Percentiles rank a stretch among this genome's conserved stretches.
Evolutionary conservation across 1,139 yeast genomes (phyloP).

Genomic region (Geotrichum klebahnii): DNA sequence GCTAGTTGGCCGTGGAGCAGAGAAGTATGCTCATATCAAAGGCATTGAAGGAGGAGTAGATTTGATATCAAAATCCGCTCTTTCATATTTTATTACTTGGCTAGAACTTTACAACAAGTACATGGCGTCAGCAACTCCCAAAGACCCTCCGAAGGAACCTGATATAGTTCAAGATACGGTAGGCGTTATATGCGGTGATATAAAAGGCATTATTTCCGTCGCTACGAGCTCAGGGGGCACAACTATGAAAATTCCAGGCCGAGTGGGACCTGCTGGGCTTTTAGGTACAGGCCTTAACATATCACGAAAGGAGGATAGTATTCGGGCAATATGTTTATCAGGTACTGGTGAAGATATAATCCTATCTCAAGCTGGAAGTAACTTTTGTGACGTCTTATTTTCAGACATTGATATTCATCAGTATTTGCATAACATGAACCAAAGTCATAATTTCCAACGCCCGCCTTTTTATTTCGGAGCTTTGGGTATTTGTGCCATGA

Average conservation of each 20-base stretch:
- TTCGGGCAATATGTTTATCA: conserved; percentile 30
- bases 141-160: not conserved
- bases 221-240: conserved; percentile 44
- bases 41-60: conserved; percentile 26
- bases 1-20: conserved; percentile 39
- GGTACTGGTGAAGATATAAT: conserved; percentile 43
- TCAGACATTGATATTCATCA: not conserved
- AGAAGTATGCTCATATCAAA: conserved; percentile 28
- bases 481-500: conserved; percentile 22
- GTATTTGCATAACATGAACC: not conserved
- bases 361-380: conserved; percentile 29
- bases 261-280: conserved; percentile 44
- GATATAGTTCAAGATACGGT: conserved; percentile 36
- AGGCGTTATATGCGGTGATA: conserved; percentile 40
- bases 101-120: conserved; percentile 15
- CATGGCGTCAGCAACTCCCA: not conserved
- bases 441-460: conserved; percentile 24
- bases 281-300: conserved; percentile 37
- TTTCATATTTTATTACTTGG: conserved; percentile 28
- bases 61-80: conserved; percentile 26
- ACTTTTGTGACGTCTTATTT: conserved; percentile 8
- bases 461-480: conserved; percentile 30
- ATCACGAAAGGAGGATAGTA: conserved; percentile 1
- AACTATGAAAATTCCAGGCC: conserved; percentile 38
- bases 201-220: conserved; percentile 30